Conservation (phyloP, 768 basidiomycete species). For the Xanthoconium purpureum region DNA sequence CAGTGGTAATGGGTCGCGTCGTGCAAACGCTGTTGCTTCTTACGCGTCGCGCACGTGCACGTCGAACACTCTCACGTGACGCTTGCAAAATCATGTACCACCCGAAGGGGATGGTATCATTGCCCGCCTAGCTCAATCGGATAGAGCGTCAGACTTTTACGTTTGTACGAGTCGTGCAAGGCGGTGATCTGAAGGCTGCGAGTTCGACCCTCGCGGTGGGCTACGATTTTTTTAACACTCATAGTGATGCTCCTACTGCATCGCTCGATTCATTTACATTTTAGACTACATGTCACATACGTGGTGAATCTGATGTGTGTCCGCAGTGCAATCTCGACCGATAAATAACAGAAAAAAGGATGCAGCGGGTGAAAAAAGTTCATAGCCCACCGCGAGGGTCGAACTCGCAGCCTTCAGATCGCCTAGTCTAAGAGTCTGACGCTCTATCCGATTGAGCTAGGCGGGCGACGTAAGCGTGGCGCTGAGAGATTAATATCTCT, state of each 20-base stretch:
- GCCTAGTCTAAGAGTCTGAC: conserved; percentile 57
- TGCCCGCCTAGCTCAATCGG: conserved; percentile 67
- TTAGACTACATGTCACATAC: too few relatives aligned
- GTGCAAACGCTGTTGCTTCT: not conserved
- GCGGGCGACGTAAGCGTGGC: conserved; percentile 36
- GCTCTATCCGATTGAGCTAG: conserved; percentile 70
- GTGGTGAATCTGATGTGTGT: too few relatives aligned
- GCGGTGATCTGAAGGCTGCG: conserved; percentile 76
- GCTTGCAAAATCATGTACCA: conserved; percentile 15
- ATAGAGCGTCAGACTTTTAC: conserved; percentile 67
- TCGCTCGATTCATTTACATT: too few relatives aligned
- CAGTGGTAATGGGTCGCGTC: not conserved
- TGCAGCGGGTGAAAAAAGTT: not conserved
- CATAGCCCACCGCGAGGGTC: conserved; percentile 61
- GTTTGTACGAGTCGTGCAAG: conserved; percentile 30
- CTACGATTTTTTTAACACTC: conserved; percentile 33
- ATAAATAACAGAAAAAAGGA: not conserved
- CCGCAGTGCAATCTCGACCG: too few relatives aligned
- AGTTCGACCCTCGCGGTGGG: conserved; percentile 85
- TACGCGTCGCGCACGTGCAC: conserved; percentile 20
- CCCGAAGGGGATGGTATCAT: not conserved
- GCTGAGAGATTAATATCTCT: too few relatives aligned
- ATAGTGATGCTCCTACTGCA: too few relatives aligned
- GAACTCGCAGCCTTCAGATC: conserved; percentile 64
- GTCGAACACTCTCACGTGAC: conserved; percentile 18